These are phyloP conservation scores for Clarireedia sp. DNA, from an alignment of 2,329 filamentous ascomycete genomes.

Conservation along the genomic window DNA sequence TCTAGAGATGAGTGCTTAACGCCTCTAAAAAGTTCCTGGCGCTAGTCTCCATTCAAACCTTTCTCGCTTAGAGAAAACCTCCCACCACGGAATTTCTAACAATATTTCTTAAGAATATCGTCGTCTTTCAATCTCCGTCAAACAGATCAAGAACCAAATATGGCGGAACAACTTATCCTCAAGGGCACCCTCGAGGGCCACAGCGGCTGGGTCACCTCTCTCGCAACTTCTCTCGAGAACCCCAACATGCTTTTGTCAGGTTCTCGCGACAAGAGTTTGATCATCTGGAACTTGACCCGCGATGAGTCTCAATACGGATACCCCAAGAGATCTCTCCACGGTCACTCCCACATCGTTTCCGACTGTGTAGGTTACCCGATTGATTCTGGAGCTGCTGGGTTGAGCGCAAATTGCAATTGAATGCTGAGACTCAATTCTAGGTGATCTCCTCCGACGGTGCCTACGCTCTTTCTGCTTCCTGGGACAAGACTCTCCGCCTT, in stretches of 20 bases:
- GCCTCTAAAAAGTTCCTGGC: not conserved
- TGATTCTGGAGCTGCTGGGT: slow-evolving; percentile 4
- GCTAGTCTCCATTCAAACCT: not conserved
- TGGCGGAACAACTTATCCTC: slow-evolving; percentile 53
- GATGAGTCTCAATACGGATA: slow-evolving; percentile 97
- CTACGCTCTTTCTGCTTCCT: slow-evolving; percentile 96
- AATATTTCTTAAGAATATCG: slow-evolving; percentile 5
- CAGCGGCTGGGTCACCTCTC: slow-evolving; percentile 98
- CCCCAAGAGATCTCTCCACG: slow-evolving; percentile 97
- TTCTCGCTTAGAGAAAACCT: slow-evolving; percentile 10
- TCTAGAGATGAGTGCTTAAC: no score
- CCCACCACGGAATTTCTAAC: slow-evolving; percentile 10
- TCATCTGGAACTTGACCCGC: slow-evolving; percentile 99
- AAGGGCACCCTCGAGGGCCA: slow-evolving; percentile 98
- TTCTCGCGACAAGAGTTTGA: slow-evolving; percentile 96
- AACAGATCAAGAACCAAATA: slow-evolving; percentile 23
- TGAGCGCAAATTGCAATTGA: slow-evolving; percentile 17
- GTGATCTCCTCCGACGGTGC: slow-evolving; percentile 99
- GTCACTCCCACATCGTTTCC: slow-evolving; percentile 99
- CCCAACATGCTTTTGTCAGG: slow-evolving; percentile 99
- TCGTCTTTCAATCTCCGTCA: slow-evolving; percentile 13
- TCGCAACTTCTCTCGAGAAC: slow-evolving; percentile 99
- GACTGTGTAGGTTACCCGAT: slow-evolving; percentile 76
- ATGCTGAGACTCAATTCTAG: slow-evolving; percentile 44
- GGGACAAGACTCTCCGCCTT: slow-evolving; percentile 99